A percentile compares a stretch with the other conserved stretches of the same genome.
phyloP scores from a whole-genome alignment of 208 protist genomes.

The Trichomonas vaginalis region DNA sequence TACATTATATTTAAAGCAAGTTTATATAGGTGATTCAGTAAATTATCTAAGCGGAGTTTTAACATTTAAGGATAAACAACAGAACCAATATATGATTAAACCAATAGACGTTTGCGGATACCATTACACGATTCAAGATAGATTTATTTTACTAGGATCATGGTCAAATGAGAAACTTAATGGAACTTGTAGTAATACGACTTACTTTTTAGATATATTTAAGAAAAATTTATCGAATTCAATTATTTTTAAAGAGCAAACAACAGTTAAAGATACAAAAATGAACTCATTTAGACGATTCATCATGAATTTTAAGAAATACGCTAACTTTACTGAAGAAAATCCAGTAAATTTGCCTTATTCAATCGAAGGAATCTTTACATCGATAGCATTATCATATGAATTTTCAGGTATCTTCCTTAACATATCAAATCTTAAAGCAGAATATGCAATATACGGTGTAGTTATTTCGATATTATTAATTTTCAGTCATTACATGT shows the following conservation, averaged over 20 bases:
- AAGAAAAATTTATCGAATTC: background rate
- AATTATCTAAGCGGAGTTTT: background rate
- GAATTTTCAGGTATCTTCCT: background rate
- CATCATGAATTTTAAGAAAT: background rate
- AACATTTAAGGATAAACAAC: background rate
- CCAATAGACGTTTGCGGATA: background rate
- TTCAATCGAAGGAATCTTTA: background rate
- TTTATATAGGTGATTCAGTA: background rate
- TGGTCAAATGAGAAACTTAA: background rate
- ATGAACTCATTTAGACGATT: background rate
- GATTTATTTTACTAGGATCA: background rate
- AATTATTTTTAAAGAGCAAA: background rate
- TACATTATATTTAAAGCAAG: background rate
- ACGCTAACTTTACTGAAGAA: background rate
- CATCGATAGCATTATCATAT: background rate
- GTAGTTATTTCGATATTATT: background rate
- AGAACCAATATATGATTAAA: background rate
- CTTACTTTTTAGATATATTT: background rate
- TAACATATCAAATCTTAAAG: background rate
- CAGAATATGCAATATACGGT: background rate
- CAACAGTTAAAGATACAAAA: background rate
- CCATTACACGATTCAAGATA: too few species aligned
- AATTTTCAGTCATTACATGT: background rate
- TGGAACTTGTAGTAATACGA: background rate
- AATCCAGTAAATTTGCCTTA: background rate